Percentiles rank a stretch among this genome's conserved stretches.
These are phyloP conservation scores for Lichtheimia ramosa DNA, from an alignment of 371 early-diverging fungal genomes.

Conservation along the genomic window DNA sequence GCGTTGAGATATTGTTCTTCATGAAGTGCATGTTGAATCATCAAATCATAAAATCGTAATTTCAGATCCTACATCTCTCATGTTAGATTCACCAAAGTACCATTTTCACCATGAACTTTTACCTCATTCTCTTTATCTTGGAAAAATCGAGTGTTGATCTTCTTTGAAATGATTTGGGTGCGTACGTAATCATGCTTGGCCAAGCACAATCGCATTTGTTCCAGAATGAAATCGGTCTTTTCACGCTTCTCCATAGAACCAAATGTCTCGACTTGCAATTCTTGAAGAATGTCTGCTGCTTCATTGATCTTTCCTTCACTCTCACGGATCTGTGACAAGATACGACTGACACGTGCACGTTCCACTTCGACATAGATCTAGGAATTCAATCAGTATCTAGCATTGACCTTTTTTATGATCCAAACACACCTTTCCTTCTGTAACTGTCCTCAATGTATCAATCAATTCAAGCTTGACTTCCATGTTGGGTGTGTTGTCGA, in stretches of 20 bases:
- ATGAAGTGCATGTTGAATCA: slow-evolving; percentile 93
- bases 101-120: slow-evolving; percentile 10
- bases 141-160: slow-evolving; percentile 94
- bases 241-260: slow-evolving; percentile 98
- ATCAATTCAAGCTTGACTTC: slow-evolving; percentile 87
- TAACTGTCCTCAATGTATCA: slow-evolving; percentile 91
- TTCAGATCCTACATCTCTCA: slow-evolving; percentile 75
- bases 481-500: slow-evolving; percentile 84
- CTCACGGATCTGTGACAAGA: slow-evolving; percentile 86
- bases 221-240: slow-evolving; percentile 97
- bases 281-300: slow-evolving; percentile 95
- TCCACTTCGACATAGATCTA: slow-evolving; percentile 98
- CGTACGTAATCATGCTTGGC: slow-evolving; percentile 90
- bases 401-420: neutral
- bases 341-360: slow-evolving; percentile 91
- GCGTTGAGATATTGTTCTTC: slow-evolving; percentile 86
- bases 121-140: slow-evolving; percentile 79
- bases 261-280: slow-evolving; percentile 97
- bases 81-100: neutral
- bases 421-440: slow-evolving; percentile 89
- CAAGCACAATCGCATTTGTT: slow-evolving; percentile 95
- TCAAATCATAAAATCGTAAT: slow-evolving; percentile 91
- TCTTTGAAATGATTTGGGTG: slow-evolving; percentile 91
- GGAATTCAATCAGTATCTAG: neutral
- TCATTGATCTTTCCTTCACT: slow-evolving; percentile 86